These are phyloP conservation scores for Puccinia coronata DNA, from an alignment of 1,284 basidiomycete species.

Conservation along the genomic window DNA sequence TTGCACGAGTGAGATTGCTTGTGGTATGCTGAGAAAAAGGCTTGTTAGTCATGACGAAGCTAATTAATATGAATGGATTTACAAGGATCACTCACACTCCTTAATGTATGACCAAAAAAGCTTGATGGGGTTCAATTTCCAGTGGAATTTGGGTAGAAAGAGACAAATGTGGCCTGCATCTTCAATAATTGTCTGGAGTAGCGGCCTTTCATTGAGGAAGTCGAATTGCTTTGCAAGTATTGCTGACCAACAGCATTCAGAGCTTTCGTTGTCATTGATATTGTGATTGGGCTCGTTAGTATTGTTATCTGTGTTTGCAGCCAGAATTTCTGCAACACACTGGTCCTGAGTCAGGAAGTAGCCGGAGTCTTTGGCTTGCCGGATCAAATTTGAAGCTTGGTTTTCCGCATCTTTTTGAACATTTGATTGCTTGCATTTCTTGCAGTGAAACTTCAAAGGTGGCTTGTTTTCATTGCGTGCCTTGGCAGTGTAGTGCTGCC, in stretches of 20 bases:
- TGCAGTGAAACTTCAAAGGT: not conserved
- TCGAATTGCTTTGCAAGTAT: not conserved
- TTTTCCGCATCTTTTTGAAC: not conserved
- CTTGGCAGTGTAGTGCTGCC: not conserved
- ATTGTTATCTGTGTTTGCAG: not conserved
- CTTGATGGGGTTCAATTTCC: constrained; percentile 3
- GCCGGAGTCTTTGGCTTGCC: not conserved
- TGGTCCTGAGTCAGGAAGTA: not conserved
- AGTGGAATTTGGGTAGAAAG: not conserved
- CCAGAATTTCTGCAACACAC: not conserved
- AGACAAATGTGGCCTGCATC: not conserved
- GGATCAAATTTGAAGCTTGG: not conserved
- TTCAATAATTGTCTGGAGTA: constrained; percentile 6
- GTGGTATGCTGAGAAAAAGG: not conserved
- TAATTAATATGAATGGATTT: not conserved
- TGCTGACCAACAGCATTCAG: not conserved
- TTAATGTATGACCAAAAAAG: not conserved
- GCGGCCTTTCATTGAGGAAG: not conserved
- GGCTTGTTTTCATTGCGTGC: not conserved
- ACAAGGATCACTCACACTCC: not conserved
- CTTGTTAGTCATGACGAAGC: not conserved
- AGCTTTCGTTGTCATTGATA: too few relatives aligned
- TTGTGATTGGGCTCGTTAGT: too few relatives aligned
- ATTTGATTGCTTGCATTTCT: not conserved
- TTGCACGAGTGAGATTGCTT: not conserved